Conservation (phyloP, 305 asterid genomes). For the Fraxinus sp. region DNA sequence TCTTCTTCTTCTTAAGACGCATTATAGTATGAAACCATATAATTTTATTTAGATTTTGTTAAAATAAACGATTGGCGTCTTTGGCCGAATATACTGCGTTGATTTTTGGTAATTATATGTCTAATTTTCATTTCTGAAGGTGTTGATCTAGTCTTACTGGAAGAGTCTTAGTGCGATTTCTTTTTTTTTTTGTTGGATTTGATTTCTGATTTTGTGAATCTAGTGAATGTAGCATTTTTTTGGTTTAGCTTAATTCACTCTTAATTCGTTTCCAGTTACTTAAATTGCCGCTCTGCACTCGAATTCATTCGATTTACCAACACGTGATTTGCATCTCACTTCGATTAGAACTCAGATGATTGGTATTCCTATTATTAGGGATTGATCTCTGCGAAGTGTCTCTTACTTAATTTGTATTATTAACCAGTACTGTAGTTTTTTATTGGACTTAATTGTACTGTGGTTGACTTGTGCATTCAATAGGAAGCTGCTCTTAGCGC, state of each 20-base stretch:
- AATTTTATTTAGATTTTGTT: background rate
- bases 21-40: background rate
- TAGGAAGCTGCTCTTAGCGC: constrained; percentile 36
- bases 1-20: background rate
- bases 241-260: constrained; percentile 21
- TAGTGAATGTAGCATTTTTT: constrained; percentile 2
- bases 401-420: background rate
- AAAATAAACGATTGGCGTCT: background rate
- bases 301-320: constrained; percentile 19
- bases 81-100: constrained; percentile 20
- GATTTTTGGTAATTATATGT: constrained; percentile 22
- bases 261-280: constrained; percentile 13
- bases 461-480: constrained; percentile 32
- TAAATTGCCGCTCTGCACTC: constrained; percentile 12
- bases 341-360: constrained; percentile 15
- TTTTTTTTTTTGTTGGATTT: constrained; percentile 24
- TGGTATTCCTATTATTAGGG: constrained; percentile 21
- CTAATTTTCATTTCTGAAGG: constrained; percentile 17
- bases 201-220: constrained; percentile 18
- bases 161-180: constrained; percentile 22
- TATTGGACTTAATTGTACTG: constrained; percentile 27
- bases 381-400: constrained; percentile 24
- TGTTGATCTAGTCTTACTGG: constrained; percentile 44
- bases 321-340: background rate
- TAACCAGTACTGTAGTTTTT: constrained; percentile 4